Evolutionary conservation across 2,329 filamentous ascomycete genomes (phyloP).

Genomic region (Immersiporthe knoxdaviesiana): DNA sequence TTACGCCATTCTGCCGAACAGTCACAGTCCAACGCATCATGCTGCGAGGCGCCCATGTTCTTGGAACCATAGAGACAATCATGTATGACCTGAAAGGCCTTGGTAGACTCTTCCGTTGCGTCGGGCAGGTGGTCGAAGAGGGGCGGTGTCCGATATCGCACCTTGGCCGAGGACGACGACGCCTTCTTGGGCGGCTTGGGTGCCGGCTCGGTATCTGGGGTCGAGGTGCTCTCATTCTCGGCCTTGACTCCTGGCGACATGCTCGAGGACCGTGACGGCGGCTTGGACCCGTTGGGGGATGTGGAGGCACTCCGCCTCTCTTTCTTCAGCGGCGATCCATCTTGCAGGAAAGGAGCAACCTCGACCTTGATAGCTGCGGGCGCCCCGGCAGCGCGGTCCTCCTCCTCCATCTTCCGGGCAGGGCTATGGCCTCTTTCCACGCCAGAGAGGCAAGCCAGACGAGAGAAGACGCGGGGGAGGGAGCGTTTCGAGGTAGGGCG

Average conservation of each 20-base stretch:
- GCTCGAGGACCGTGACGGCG: slow-evolving; percentile 45
- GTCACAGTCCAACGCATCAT: slow-evolving; percentile 90
- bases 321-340: slow-evolving; percentile 45
- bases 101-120: slow-evolving; percentile 74
- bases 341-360: slow-evolving; percentile 40
- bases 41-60: slow-evolving; percentile 86
- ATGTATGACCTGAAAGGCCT: slow-evolving; percentile 78
- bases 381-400: slow-evolving; percentile 34
- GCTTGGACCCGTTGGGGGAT: slow-evolving; percentile 46
- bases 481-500: background rate
- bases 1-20: slow-evolving; percentile 94
- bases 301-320: slow-evolving; percentile 44
- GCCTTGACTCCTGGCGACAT: slow-evolving; percentile 52
- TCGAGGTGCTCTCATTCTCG: slow-evolving; percentile 52
- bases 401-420: slow-evolving; percentile 35
- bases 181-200: slow-evolving; percentile 75
- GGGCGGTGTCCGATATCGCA: slow-evolving; percentile 61
- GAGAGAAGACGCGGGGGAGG: background rate
- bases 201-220: slow-evolving; percentile 56
- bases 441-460: background rate
- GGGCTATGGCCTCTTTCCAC: slow-evolving; percentile 13
- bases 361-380: slow-evolving; percentile 45
- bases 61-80: slow-evolving; percentile 92
- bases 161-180: slow-evolving; percentile 71
- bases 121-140: slow-evolving; percentile 79